A percentile compares a stretch with the other conserved stretches of the same genome.
These are phyloP conservation scores for Hippophae gyantsensis DNA, from an alignment of 306 rosid genomes.

Conservation along the genomic window DNA sequence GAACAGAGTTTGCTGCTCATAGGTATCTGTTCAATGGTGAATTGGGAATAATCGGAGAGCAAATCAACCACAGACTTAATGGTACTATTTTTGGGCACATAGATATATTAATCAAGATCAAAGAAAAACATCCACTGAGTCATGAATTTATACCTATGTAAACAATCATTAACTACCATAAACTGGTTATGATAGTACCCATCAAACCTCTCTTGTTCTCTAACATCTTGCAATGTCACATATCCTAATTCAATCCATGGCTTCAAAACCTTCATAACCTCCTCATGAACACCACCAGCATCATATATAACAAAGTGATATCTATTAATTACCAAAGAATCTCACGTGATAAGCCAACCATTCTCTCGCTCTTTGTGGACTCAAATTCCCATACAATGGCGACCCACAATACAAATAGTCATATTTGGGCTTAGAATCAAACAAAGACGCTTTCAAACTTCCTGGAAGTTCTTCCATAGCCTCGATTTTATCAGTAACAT, in stretches of 20 bases:
- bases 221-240: constrained; percentile 72
- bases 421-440: constrained; percentile 52
- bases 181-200: constrained; percentile 96
- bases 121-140: constrained; percentile 95
- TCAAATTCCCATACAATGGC: constrained; percentile 58
- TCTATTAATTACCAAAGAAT: constrained; percentile 59
- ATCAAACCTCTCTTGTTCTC: constrained; percentile 85
- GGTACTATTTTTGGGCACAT: constrained; percentile 61
- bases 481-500: constrained; percentile 55
- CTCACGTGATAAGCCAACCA: constrained; percentile 92
- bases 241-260: constrained; percentile 97
- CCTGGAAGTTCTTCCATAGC: constrained; percentile 41
- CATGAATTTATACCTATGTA: constrained; percentile 74
- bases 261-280: constrained; percentile 56
- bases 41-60: constrained; percentile 54
- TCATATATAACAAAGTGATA: constrained; percentile 86
- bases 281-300: constrained; percentile 85
- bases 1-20: constrained; percentile 70
- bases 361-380: constrained; percentile 72
- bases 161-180: constrained; percentile 92
- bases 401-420: constrained; percentile 86
- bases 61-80: constrained; percentile 65
- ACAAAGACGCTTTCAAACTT: constrained; percentile 24
- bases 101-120: constrained; percentile 82
- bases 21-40: constrained; percentile 94